These are phyloP conservation scores for Aspergillus puulaauensis DNA, from an alignment of 2,329 filamentous ascomycete genomes.

Conservation along the genomic window DNA sequence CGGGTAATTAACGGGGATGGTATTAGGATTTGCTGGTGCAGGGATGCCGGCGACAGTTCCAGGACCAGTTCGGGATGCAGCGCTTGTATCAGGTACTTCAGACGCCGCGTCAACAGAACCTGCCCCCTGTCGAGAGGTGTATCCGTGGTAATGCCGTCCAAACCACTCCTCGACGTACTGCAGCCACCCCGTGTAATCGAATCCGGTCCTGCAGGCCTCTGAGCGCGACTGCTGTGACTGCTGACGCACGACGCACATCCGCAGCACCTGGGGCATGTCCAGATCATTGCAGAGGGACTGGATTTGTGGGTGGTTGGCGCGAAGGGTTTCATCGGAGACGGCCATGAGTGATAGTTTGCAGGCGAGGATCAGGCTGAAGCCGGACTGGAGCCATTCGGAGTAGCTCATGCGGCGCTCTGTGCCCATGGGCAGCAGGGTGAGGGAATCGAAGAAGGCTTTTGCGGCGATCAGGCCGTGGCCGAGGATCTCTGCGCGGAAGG, in stretches of 20 bases:
- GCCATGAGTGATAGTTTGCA: slow-evolving; percentile 11
- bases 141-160: background rate
- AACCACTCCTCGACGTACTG: background rate
- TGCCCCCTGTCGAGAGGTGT: background rate
- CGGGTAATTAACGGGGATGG: background rate
- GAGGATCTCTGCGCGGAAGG: slow-evolving; percentile 12
- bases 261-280: background rate
- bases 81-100: background rate
- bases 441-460: slow-evolving; percentile 14
- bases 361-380: slow-evolving; percentile 24
- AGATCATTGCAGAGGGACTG: background rate
- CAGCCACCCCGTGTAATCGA: slow-evolving; percentile 1
- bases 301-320: background rate
- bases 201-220: background rate
- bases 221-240: background rate
- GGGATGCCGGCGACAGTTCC: background rate
- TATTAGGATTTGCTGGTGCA: background rate
- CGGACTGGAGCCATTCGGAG: slow-evolving; percentile 42
- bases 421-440: slow-evolving; percentile 34
- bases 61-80: background rate
- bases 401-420: slow-evolving; percentile 40
- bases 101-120: too few relatives aligned
- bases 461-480: slow-evolving; percentile 13
- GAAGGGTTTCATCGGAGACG: background rate
- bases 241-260: background rate